phyloP scores from a whole-genome alignment of 495 filamentous ascomycete species.

The Penicillium pancosmium region DNA sequence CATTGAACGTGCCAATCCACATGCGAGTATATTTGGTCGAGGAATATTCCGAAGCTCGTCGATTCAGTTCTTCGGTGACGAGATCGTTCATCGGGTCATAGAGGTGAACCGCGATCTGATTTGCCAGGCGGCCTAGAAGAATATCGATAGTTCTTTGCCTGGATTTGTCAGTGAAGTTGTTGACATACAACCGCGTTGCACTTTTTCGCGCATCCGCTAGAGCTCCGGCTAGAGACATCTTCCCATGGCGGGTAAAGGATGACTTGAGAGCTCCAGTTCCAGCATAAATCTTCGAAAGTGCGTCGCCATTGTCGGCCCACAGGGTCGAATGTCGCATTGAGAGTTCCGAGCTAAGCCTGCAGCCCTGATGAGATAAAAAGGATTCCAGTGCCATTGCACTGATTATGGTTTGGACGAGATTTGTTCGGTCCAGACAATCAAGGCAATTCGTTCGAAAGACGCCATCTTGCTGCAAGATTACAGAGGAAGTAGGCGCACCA shows the following conservation, averaged over 20 bases:
- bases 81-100: slow-evolving; percentile 94
- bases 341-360: slow-evolving; percentile 72
- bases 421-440: slow-evolving; percentile 94
- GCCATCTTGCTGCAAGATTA: slow-evolving; percentile 87
- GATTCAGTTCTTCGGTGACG: slow-evolving; percentile 73
- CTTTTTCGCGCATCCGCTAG: slow-evolving; percentile 94
- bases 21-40: slow-evolving; percentile 58
- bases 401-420: slow-evolving; percentile 93
- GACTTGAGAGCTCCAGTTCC: slow-evolving; percentile 94
- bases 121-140: slow-evolving; percentile 79
- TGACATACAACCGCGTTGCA: slow-evolving; percentile 90
- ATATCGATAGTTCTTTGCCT: slow-evolving; percentile 94
- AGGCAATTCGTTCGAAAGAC: slow-evolving; percentile 95
- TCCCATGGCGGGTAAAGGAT: slow-evolving; percentile 93
- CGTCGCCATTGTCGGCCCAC: slow-evolving; percentile 99
- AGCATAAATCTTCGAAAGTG: slow-evolving; percentile 92
- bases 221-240: slow-evolving; percentile 94
- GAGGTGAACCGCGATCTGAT: slow-evolving; percentile 79
- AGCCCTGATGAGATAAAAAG: slow-evolving; percentile 70
- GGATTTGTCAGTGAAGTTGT: slow-evolving; percentile 94
- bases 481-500: slow-evolving; percentile 54
- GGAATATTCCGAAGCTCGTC: slow-evolving; percentile 57
- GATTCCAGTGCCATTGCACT: slow-evolving; percentile 86
- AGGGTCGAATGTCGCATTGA: slow-evolving; percentile 87
- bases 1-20: slow-evolving; percentile 90